Evolutionary conservation across 75 land plant genomes (phyloP).

Genomic region (Selaginella moellendorffii): DNA sequence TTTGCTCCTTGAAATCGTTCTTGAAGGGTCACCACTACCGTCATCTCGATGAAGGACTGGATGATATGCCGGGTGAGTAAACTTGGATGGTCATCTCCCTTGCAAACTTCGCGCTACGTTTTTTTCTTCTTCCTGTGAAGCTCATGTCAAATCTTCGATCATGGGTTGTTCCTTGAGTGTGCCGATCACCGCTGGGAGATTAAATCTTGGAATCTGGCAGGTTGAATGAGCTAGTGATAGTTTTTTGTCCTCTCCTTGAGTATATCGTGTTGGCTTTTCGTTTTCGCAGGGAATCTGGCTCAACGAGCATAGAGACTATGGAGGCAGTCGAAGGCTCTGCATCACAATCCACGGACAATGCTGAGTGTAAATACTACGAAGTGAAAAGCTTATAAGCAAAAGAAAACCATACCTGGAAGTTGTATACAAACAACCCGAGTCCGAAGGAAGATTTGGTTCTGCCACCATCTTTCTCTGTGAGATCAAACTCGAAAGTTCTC

Average conservation of each 20-base stretch:
- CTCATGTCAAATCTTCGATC: constrained; percentile 40
- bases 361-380: too few relatives aligned
- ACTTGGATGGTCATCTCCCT: neutral
- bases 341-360: constrained; percentile 33
- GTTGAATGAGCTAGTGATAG: constrained; percentile 11
- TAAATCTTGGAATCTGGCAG: constrained; percentile 39
- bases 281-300: constrained; percentile 33
- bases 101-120: neutral
- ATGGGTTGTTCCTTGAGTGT: constrained; percentile 37
- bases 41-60: constrained; percentile 38
- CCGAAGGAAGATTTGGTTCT: too few relatives aligned
- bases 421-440: too few relatives aligned
- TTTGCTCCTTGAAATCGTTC: neutral
- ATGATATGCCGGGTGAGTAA: constrained; percentile 37
- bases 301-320: constrained; percentile 43
- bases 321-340: constrained; percentile 33
- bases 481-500: too few relatives aligned
- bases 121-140: constrained; percentile 14
- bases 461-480: too few relatives aligned
- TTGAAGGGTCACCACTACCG: constrained; percentile 37
- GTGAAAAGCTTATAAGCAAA: too few relatives aligned
- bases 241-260: neutral
- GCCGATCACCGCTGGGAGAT: constrained; percentile 32
- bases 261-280: neutral
- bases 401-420: too few relatives aligned